Base-by-base conservation (phyloP, 2,329 filamentous ascomycete species). In the Hypoxylon sp. region DNA sequence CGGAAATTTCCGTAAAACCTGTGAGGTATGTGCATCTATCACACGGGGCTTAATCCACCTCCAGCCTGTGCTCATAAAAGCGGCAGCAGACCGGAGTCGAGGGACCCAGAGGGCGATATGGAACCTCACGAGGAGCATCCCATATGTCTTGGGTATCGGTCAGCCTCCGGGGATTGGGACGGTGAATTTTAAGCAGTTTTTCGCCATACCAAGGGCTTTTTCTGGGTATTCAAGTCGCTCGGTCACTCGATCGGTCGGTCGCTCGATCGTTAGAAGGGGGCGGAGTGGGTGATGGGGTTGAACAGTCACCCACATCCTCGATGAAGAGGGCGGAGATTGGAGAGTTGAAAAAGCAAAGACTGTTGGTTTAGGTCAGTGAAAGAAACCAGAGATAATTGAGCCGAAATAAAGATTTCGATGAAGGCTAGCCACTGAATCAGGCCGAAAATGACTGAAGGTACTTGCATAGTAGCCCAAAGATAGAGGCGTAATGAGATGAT, bases 141-240 rank as follows among this genome's bases (percentile, higher is more conserved):
- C n/a, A n/a, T n/a, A n/a, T n/a, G n/a, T n/a, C n/a, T 10, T 8
- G n/a, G 43, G 59, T 62, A 24, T 56, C 59, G 41, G 48, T 56
- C 48, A 45, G 55, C 55, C 43, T 53, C 50, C 51, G 55, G 59
- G 47, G 33, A 47, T 49, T 48, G 26, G 46, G 31, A 23, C 45
- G 51, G 41, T 47, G 4, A n/a, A n/a, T n/a, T 60, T 42, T 18
- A 35, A 15, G 56, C 51, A 60, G 15, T 38, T 49, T 20, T 38
- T 4, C 24, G 31, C 42, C 31, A 24, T 60, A 55, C 57, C 57
- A 52, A 60, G 42, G 48, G 42, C 42, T n/a, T n/a, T n/a, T n/a
- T n/a, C n/a, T n/a, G n/a, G n/a, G n/a, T n/a, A n/a, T n/a, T n/a
- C n/a, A n/a, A n/a, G n/a, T n/a, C n/a, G n/a, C n/a, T n/a, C n/a